Percentiles rank a stretch among this genome's conserved stretches.
Evolutionary conservation across 345 rosid species (phyloP).

Genomic region (Sonneratia alba): DNA sequence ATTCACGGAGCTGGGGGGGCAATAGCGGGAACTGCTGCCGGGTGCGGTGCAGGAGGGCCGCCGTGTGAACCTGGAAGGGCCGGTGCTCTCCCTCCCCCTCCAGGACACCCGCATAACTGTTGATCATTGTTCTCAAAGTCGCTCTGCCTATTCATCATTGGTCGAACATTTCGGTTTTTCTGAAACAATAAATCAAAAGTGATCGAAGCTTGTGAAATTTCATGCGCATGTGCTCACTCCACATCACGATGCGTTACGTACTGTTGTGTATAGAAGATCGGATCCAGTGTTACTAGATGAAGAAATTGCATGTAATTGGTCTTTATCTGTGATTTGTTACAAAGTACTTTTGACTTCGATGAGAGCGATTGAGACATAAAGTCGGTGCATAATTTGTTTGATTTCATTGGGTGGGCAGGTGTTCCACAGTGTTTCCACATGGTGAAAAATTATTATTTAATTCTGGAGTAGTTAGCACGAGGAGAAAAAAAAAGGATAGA

Average conservation of each 20-base stretch:
- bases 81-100: constrained; percentile 1
- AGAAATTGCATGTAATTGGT: neutral
- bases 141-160: neutral
- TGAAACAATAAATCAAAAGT: neutral
- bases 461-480: neutral
- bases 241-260: neutral
- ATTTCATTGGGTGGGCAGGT: neutral
- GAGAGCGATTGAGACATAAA: neutral
- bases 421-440: neutral
- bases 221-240: neutral
- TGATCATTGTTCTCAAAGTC: neutral
- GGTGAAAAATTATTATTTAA: neutral
- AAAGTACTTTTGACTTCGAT: neutral
- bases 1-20: constrained; percentile 5
- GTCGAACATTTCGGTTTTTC: neutral
- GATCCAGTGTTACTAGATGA: neutral
- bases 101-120: neutral
- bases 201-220: neutral
- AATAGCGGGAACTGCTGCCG: constrained; percentile 5
- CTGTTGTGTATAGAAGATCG: neutral
- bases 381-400: neutral
- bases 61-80: constrained; percentile 1
- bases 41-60: neutral
- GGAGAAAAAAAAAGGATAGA: too few relatives aligned
- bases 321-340: neutral